phyloP scores from a whole-genome alignment of 2,329 filamentous ascomycete genomes.

The Fusarium piperis region DNA sequence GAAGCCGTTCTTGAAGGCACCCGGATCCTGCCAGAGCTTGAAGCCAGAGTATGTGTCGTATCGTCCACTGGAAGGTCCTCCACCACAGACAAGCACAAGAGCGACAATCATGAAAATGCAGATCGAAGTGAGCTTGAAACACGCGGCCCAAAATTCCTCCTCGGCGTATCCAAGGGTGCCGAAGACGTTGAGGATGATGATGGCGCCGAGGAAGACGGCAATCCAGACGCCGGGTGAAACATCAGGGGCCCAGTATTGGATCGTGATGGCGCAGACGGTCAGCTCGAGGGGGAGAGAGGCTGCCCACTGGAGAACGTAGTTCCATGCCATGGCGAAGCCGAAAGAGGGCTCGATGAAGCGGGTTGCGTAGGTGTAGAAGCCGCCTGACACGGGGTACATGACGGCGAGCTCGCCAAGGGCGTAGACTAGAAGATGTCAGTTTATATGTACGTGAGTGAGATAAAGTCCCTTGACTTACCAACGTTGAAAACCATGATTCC shows the following conservation, averaged over 20 bases:
- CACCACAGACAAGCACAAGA: conserved; percentile 67
- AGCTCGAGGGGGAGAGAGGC: conserved; percentile 56
- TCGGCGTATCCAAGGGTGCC: conserved; percentile 63
- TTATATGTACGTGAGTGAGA: neutral
- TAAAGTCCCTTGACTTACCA: neutral
- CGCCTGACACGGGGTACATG: conserved; percentile 70
- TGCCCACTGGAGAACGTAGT: conserved; percentile 56
- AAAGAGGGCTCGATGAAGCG: conserved; percentile 63
- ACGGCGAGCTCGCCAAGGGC: conserved; percentile 70
- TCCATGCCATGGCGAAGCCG: conserved; percentile 64
- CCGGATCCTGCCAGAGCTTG: conserved; percentile 48
- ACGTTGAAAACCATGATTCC: conserved; percentile 71
- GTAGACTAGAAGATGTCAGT: conserved; percentile 51
- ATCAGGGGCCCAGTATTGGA: conserved; percentile 53
- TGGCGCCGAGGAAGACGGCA: conserved; percentile 57
- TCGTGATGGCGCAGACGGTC: conserved; percentile 54
- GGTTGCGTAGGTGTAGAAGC: conserved; percentile 58
- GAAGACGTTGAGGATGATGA: conserved; percentile 65
- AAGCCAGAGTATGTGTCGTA: conserved; percentile 57
- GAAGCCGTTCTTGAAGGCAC: conserved; percentile 75
- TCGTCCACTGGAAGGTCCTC: conserved; percentile 59
- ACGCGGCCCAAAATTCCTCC: conserved; percentile 66
- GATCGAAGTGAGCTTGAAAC: conserved; percentile 65
- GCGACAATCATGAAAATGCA: conserved; percentile 70
- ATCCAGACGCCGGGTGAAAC: conserved; percentile 54